Percentiles rank a stretch among this genome's conserved stretches.
Conservation (phyloP, 2,329 filamentous ascomycete species). For the Monosporascus sp. region DNA sequence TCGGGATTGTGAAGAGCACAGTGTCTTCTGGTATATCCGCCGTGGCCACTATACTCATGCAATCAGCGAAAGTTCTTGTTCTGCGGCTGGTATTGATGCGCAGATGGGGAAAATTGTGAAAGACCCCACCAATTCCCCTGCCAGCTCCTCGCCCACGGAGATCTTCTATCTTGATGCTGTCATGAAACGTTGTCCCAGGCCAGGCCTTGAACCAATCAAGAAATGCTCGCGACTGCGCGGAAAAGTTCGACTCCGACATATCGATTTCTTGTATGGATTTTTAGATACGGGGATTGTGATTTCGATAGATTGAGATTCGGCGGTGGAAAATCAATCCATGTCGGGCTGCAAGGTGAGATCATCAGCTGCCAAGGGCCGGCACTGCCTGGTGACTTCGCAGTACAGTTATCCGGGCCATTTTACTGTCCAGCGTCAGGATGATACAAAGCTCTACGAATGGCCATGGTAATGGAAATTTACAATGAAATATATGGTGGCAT, state of each 20-base stretch:
- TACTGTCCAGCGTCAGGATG: too few species aligned
- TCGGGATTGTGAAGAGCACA: constrained; percentile 74
- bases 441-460: too few species aligned
- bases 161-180: constrained; percentile 47
- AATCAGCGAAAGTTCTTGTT: constrained; percentile 1
- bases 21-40: constrained; percentile 68
- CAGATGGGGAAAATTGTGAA: background rate
- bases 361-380: background rate
- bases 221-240: constrained; percentile 40
- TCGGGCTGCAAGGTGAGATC: background rate
- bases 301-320: background rate
- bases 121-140: constrained; percentile 46
- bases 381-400: background rate
- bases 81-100: background rate
- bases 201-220: constrained; percentile 49
- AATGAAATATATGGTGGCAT: too few species aligned
- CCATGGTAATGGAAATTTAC: too few species aligned
- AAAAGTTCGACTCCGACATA: constrained; percentile 34
- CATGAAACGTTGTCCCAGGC: constrained; percentile 49
- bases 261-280: constrained; percentile 3
- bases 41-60: constrained; percentile 54
- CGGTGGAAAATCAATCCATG: background rate
- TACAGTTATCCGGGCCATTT: too few species aligned
- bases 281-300: background rate
- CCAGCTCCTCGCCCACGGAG: constrained; percentile 46